Conservation (phyloP, 1,139 yeast genomes). For the Diutina scorzettiae region DNA sequence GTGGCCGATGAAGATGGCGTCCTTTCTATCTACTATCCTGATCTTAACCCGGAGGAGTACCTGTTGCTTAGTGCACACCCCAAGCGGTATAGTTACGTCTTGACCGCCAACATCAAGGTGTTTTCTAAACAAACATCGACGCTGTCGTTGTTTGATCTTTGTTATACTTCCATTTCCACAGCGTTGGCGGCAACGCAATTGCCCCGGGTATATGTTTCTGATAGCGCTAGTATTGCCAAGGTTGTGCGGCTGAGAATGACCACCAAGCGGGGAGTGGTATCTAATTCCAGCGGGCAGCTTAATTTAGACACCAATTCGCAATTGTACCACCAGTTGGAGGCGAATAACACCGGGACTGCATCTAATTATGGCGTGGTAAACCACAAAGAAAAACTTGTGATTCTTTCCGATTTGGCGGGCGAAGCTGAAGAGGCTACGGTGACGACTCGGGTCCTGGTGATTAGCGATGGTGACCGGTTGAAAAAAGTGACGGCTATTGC, state of each 20-base stretch:
- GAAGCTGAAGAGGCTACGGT: constrained; percentile 59
- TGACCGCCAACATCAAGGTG: constrained; percentile 67
- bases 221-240: constrained; percentile 30
- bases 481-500: not conserved
- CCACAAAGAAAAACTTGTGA: constrained; percentile 14
- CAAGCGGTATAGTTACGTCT: constrained; percentile 40
- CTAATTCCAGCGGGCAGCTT: constrained; percentile 22
- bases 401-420: constrained; percentile 66
- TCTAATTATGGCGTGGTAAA: constrained; percentile 58
- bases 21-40: constrained; percentile 26
- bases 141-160: constrained; percentile 72
- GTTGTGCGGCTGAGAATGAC: constrained; percentile 40
- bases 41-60: constrained; percentile 10
- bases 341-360: constrained; percentile 32
- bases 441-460: constrained; percentile 21
- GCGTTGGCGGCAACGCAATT: constrained; percentile 52
- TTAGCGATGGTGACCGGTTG: not conserved
- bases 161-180: constrained; percentile 55
- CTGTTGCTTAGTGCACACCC: constrained; percentile 15
- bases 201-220: constrained; percentile 59
- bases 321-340: constrained; percentile 17
- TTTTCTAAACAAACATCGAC: constrained; percentile 43
- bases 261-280: constrained; percentile 36
- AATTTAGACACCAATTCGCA: constrained; percentile 17
- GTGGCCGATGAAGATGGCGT: constrained; percentile 22